phyloP scores from a whole-genome alignment of 805 yeast genomes.

The Starmera pachycereana region DNA sequence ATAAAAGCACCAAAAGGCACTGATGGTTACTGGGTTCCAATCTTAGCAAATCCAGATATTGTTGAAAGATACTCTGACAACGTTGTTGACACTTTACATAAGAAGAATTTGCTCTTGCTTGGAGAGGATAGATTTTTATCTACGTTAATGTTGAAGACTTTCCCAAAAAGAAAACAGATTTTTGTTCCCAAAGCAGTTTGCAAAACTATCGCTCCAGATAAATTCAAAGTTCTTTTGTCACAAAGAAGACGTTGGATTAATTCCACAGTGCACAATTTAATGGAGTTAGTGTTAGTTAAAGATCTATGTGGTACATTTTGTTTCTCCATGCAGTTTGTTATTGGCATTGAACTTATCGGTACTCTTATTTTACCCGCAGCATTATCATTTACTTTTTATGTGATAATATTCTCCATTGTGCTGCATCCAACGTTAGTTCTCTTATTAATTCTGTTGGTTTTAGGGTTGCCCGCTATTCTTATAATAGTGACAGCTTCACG shows the following conservation, averaged over 20 bases:
- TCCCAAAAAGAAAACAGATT: slow-evolving; percentile 81
- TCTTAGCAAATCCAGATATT: slow-evolving; percentile 84
- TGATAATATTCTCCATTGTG: slow-evolving; percentile 59
- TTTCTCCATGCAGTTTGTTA: slow-evolving; percentile 90
- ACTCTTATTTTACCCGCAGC: slow-evolving; percentile 87
- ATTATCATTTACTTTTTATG: slow-evolving; percentile 71
- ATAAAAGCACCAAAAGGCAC: slow-evolving; percentile 80
- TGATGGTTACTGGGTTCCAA: slow-evolving; percentile 85
- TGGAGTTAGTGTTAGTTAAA: slow-evolving; percentile 75
- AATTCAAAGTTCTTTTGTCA: slow-evolving; percentile 67
- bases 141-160: slow-evolving; percentile 77
- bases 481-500: slow-evolving; percentile 76
- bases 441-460: slow-evolving; percentile 67
- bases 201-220: slow-evolving; percentile 83
- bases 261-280: slow-evolving; percentile 84
- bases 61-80: slow-evolving; percentile 88
- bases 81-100: slow-evolving; percentile 73
- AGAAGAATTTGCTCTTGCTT: slow-evolving; percentile 70
- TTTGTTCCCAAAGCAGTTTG: slow-evolving; percentile 89
- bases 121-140: slow-evolving; percentile 89
- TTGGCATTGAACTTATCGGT: slow-evolving; percentile 75
- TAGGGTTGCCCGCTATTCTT: slow-evolving; percentile 78
- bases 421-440: slow-evolving; percentile 67
- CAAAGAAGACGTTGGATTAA: slow-evolving; percentile 97
- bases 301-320: slow-evolving; percentile 93